Percentiles rank a stretch among this genome's conserved stretches.
Evolutionary conservation across 768 basidiomycete genomes (phyloP).

Genomic region (Lepiota venenata): DNA sequence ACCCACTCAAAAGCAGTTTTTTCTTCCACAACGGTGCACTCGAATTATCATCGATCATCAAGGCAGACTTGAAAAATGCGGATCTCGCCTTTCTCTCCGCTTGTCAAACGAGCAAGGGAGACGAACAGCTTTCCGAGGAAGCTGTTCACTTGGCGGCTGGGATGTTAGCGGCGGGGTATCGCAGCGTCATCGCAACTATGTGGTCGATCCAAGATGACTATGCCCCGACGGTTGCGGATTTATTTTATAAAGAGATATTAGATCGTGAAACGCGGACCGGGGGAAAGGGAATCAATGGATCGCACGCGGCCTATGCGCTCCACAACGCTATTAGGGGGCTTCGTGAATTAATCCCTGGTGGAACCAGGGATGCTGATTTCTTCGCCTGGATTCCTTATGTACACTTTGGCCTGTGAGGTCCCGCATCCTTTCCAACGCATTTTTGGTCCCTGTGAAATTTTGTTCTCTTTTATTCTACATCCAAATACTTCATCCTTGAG

Average conservation of each 20-base stretch:
- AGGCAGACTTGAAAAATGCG: constrained; percentile 1
- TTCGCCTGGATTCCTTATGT: constrained; percentile 7
- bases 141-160: constrained; percentile 4
- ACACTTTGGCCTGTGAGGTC: constrained; percentile 4
- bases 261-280: not conserved
- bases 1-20: constrained; percentile 1
- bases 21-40: not conserved
- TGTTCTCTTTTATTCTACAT: no score
- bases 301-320: not conserved
- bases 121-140: constrained; percentile 1
- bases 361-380: not conserved
- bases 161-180: constrained; percentile 5
- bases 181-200: constrained; percentile 1
- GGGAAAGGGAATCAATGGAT: not conserved
- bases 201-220: constrained; percentile 3
- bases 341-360: not conserved
- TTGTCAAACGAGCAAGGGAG: constrained; percentile 5
- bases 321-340: not conserved
- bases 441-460: no score
- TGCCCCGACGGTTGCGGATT: not conserved
- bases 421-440: no score
- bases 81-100: constrained; percentile 2
- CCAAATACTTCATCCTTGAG: no score
- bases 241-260: not conserved
- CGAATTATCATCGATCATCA: not conserved